Conservation (phyloP, 352 stramenopile genomes). For the Phytophthora megakarya region DNA sequence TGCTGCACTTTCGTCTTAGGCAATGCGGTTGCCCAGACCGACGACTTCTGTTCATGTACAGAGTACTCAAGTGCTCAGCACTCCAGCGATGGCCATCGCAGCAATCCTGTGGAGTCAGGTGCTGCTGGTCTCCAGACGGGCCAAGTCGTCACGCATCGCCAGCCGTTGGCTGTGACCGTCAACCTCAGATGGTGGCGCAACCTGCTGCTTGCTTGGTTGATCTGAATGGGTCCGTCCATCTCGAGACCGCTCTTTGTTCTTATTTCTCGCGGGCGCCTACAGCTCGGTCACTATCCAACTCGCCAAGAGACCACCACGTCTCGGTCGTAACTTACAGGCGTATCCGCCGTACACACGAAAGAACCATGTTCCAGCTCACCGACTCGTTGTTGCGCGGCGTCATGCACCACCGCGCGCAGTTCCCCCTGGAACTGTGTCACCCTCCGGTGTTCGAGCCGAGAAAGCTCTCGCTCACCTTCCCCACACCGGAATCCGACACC, state of each 20-base stretch:
- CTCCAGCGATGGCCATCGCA: slow-evolving; percentile 1
- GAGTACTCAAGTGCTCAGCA: too few relatives aligned
- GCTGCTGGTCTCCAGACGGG: slow-evolving; percentile 14
- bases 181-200: slow-evolving; percentile 27
- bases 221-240: slow-evolving; percentile 32
- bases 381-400: slow-evolving; percentile 27
- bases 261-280: slow-evolving; percentile 20
- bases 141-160: slow-evolving; percentile 19
- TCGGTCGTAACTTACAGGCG: slow-evolving; percentile 35
- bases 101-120: neutral
- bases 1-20: neutral
- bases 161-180: slow-evolving; percentile 19
- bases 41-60: slow-evolving; percentile 5
- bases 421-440: slow-evolving; percentile 33
- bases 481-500: slow-evolving; percentile 28
- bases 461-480: slow-evolving; percentile 23
- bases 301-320: slow-evolving; percentile 17
- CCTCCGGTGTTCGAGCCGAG: slow-evolving; percentile 26
- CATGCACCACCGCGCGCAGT: slow-evolving; percentile 35
- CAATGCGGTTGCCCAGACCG: neutral
- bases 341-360: slow-evolving; percentile 7
- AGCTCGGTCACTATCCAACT: slow-evolving; percentile 30
- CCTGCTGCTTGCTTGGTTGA: slow-evolving; percentile 23
- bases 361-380: slow-evolving; percentile 35
- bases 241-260: slow-evolving; percentile 24